Evolutionary conservation across 371 early-diverging fungal genomes (phyloP), one percentile per base, ranked within the genome.

Genomic region (Coemansia sp.): DNA sequence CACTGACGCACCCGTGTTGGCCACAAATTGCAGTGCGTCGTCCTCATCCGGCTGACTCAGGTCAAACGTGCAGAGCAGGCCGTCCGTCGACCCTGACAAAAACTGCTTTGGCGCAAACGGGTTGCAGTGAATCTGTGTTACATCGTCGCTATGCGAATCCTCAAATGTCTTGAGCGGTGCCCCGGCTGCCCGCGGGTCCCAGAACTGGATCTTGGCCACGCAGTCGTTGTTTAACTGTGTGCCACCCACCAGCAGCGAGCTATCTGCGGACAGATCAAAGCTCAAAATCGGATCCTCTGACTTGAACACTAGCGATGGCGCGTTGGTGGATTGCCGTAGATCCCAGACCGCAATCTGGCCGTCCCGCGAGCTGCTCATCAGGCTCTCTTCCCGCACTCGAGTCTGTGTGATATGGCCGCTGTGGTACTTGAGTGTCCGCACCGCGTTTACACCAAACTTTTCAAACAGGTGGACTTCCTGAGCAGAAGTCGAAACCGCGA

Each of bases 121-220:
- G 63, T 94, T 93, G 77, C 93, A 90, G 57, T 85, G 80, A 41
- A 94, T 83, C 77, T 91, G 87, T 4, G 96, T 94, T n/a, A 97
- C 82, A 69, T 95, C 96, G 64, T 97, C 95, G 35, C 86, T 87
- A 67, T 95, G 94, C 4, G 91, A 92, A 61, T 94, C 93, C 5
- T 70, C 78, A 68, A 93, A 97, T 35, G 86, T 45, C 7, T 83
- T 59, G 8, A 64, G 51, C 2, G 75, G 70, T 2, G 75, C 61
- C 30, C 86, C 81, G 14, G 84, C 72, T 85, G 60, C 69, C 45
- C 79, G 68, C 31, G 67, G 61, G 52, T 84, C 83, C 83, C 89
- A 94, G 68, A 95, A 92, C 35, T 80, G 74, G 7, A 95, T 76
- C 59, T 83, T 85, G 30, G 91, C 89, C 39, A 84, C 84, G 31